Evolutionary conservation across 1,284 basidiomycete genomes (phyloP), one percentile per base, ranked within the genome.

Genomic region (Rhodotorula sp.): DNA sequence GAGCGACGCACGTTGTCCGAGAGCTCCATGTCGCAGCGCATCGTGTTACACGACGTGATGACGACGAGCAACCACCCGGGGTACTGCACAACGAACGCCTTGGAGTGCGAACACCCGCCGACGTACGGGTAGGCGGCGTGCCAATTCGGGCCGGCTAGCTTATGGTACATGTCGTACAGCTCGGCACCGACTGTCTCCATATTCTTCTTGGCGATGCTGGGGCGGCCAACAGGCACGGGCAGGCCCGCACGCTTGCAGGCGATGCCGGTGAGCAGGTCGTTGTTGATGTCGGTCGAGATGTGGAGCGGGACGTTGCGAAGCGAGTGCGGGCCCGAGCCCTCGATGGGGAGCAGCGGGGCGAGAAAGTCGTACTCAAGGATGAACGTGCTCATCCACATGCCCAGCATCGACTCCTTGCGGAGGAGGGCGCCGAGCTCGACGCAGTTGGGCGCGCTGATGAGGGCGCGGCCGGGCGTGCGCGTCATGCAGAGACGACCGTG

Each of bases 41-140:
- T 68, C 36, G 67, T 50, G 39, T 75, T 75, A 41, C 46, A 54
- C 48, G 67, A 69, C 2, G 71, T 73, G 51, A 75, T 75, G 15
- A 66, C 66, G 29, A 75, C 41, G 29, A 72, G 61, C 6, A 72
- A 29, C 41, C 55, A 75, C 2, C 54, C 58, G 3, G 68, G 66
- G 56, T 75, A 75, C 10, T 57, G 25, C 37, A 75, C 37, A 12
- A 73, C 55, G 29, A 73, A 54, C 34, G 70, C 41, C 57, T 75
- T 75, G 21, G 71, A 61, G 56, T 73, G 74, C 3, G 56, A 50
- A 39, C 62, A 66, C 4, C 74, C 69, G n/a, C 25, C 17, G 8
- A 62, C 70, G 29, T 51, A 63, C 8, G 71, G 64, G 53, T 70
- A 68, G 48, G 66, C 65, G 27, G 68, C 51, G 37, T 70, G 34